Base-by-base conservation (phyloP, 2,329 filamentous ascomycete species). In the Ceratocystis papillata region DNA sequence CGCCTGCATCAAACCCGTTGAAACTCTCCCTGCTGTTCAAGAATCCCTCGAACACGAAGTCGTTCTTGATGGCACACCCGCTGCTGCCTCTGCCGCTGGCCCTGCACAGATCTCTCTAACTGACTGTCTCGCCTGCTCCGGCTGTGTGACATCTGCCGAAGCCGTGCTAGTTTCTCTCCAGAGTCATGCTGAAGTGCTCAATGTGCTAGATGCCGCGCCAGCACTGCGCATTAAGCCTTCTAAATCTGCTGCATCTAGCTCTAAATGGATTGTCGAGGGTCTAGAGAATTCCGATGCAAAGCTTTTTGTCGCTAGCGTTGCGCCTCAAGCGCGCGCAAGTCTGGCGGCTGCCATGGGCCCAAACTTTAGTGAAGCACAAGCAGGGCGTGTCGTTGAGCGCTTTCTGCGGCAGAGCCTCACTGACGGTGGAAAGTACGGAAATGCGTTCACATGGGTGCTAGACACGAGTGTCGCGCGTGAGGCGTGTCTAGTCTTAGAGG, bases 1-100 rank as follows among this genome's bases (percentile, higher is more conserved):
- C 73, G 94, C 94, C 69, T 99, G 94, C 78, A 97, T 99, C 76
- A 97, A 99, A 74, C 94, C 94, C 33, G 83, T 99, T 74, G 94
- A 99, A 76, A 95, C 90, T 1, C 83, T 99, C 15, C 93, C 94
- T 1, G 76, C 81, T 62, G 80, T 82, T 70, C 92, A 94, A 1
- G 76, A 81, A 60, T 50, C 68, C 15, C 55, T 67, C 69, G 72
- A 69, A 61, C 88, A 92, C 76, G 91, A 97, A 83, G 92, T 97
- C 69, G 92, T 93, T 66, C 92, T 93, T 71, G 94, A 96, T 79
- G 93, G 95, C 75, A 86, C 89, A 72, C 79, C 87, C 37, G 75
- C 79, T 61, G 78, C 81, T 55, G 72, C 76, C 7, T 74, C 79
- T 63, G 76, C 85, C 69, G 81, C 83, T 63, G 81, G 85, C 2